Base-by-base conservation (phyloP, 2,329 filamentous ascomycete genomes). In the Phialemoniopsis sp. region DNA sequence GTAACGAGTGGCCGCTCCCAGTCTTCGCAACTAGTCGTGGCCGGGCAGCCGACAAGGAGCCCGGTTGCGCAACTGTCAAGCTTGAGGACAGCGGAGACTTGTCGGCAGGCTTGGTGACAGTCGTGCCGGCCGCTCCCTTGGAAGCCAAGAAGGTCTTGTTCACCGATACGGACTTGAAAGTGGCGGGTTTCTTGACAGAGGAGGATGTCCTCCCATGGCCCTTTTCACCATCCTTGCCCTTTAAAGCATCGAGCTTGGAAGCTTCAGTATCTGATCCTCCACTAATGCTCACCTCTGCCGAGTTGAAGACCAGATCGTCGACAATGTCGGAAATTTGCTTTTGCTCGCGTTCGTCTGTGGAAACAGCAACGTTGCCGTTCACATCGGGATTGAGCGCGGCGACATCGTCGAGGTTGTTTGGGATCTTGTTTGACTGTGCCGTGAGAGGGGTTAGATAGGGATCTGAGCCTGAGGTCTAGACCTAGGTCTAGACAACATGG, bases 131-230 rank as follows among this genome's bases (percentile, higher is more conserved):
- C 14, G 70, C 58, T 34, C 65, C 73, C 61, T 91, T 91, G 44
- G 85, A 78, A n/a, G 78, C 79, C 29, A 93, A 72, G 56, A 91
- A 94, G 32, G 80, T 89, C 63, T 87, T 89, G 49, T 90, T 91
- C 49, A 91, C 85, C 5, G 86, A 90, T 35, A 93, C 85, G 14
- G 87, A 79, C 63, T 93, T 94, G 72, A 94, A 93, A 12, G 81
- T 83, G 14, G 82, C 67, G 15, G 82, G 81, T 62, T 88, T 91
- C 72, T 87, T 89, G 46, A 81, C 69, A 4, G 81, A 55, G 45
- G 82, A 73, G 47, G 71, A 67, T 8, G 69, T 69, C 42, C 78
- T 79, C 44, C 66, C 65, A 57, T 87, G 78, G 36, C 72, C 70
- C 51, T 75, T 79, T 41, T 76, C 72, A 42, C 70, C 76, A 56